Evolutionary conservation across 106 monocot species (phyloP).

Genomic region (Allium cepa): DNA sequence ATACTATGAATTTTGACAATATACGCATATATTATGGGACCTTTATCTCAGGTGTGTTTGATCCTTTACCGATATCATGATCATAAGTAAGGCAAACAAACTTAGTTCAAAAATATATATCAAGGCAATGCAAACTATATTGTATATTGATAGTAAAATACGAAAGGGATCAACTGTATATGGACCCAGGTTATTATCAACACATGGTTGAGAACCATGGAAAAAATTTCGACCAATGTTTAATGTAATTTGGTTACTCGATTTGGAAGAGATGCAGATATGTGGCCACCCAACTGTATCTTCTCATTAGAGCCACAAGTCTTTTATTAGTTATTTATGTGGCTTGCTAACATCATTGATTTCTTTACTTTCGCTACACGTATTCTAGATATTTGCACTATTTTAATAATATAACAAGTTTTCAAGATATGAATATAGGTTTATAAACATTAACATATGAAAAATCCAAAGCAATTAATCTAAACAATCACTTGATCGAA

Average conservation of each 20-base stretch:
- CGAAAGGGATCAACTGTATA: no score
- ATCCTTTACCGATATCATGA: neutral
- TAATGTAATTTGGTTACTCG: no score
- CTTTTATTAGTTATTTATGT: neutral
- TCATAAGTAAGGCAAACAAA: neutral
- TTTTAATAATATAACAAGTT: neutral
- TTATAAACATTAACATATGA: neutral
- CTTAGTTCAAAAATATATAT: neutral
- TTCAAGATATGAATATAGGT: neutral
- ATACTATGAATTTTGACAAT: no score
- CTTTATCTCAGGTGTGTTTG: neutral
- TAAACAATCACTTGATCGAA: neutral
- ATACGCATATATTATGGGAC: neutral
- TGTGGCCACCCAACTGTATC: conserved; percentile 1
- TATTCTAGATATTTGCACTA: neutral
- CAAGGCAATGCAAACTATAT: neutral
- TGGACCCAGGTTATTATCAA: no score
- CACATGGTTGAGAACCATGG: no score
- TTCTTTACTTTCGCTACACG: neutral
- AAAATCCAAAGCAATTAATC: neutral
- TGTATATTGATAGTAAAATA: no score
- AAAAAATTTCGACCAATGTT: no score
- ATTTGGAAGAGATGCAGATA: no score
- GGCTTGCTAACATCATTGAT: neutral
- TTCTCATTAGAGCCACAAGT: neutral